Conservation (phyloP, 495 filamentous ascomycete species). For the Penicillium cataractarum region DNA sequence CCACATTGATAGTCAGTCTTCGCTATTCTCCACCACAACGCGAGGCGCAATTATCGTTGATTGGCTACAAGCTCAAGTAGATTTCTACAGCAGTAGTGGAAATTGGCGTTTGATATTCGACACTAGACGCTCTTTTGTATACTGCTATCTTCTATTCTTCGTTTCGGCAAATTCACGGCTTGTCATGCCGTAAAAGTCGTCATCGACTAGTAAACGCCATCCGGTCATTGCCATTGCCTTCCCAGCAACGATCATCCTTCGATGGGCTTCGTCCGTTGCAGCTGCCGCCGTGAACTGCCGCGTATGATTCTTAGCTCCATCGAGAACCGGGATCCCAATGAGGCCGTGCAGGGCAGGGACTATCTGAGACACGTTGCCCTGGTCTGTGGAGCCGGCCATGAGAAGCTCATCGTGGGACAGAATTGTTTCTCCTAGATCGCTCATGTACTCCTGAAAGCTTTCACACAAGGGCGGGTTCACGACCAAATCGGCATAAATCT, state of each 20-base stretch:
- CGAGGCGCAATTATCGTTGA: not conserved
- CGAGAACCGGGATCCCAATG: conserved; percentile 1
- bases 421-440: not conserved
- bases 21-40: not conserved
- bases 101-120: not conserved
- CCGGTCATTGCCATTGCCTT: not conserved
- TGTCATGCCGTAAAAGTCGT: not conserved
- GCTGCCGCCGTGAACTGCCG: conserved; percentile 8
- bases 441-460: not conserved
- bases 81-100: not conserved
- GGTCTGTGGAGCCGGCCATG: not conserved
- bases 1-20: not conserved
- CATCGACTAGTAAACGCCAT: not conserved
- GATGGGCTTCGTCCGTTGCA: conserved; percentile 4
- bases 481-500: not conserved
- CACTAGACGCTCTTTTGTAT: not conserved
- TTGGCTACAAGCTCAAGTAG: not conserved
- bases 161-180: not conserved
- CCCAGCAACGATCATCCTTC: not conserved
- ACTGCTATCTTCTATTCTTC: not conserved
- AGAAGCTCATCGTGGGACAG: not conserved
- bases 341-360: not conserved
- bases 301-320: conserved; percentile 7
- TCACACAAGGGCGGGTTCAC: not conserved
- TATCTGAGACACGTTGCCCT: not conserved